These are phyloP conservation scores for Raphanus sativus DNA, from an alignment of 345 rosid genomes.

Conservation along the genomic window DNA sequence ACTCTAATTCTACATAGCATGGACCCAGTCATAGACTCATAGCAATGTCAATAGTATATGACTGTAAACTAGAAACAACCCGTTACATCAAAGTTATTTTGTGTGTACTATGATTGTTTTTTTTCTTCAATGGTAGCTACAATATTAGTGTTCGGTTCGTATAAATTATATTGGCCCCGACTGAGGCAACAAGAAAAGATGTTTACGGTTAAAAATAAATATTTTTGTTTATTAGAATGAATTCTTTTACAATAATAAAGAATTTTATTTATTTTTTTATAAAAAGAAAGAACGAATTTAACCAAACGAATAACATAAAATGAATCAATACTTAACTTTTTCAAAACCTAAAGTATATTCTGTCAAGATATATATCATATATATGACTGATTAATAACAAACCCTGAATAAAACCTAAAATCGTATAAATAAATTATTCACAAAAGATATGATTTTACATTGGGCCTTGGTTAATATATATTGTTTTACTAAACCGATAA, in stretches of 20 bases:
- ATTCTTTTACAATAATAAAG: not conserved
- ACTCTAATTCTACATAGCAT: not conserved
- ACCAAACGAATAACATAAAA: not conserved
- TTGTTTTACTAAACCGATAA: not conserved
- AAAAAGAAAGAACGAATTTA: not conserved
- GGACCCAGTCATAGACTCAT: constrained; percentile 12
- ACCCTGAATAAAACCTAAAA: not conserved
- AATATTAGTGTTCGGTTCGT: not conserved
- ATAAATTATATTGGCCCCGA: not conserved
- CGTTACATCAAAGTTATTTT: not conserved
- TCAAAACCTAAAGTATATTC: not conserved
- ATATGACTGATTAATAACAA: not conserved
- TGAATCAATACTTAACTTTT: not conserved
- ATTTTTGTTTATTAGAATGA: not conserved
- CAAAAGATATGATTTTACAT: not conserved
- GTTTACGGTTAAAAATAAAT: not conserved
- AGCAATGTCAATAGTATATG: not conserved
- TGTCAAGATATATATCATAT: not conserved
- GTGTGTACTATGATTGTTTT: not conserved
- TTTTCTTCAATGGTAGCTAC: not conserved
- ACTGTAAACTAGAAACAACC: not conserved
- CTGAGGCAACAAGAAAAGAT: not conserved
- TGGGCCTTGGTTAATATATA: not conserved
- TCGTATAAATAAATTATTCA: not conserved
- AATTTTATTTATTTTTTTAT: too few relatives aligned